These are phyloP conservation scores for Penicillium robsamsonii DNA, from an alignment of 495 filamentous ascomycete species.

Conservation along the genomic window DNA sequence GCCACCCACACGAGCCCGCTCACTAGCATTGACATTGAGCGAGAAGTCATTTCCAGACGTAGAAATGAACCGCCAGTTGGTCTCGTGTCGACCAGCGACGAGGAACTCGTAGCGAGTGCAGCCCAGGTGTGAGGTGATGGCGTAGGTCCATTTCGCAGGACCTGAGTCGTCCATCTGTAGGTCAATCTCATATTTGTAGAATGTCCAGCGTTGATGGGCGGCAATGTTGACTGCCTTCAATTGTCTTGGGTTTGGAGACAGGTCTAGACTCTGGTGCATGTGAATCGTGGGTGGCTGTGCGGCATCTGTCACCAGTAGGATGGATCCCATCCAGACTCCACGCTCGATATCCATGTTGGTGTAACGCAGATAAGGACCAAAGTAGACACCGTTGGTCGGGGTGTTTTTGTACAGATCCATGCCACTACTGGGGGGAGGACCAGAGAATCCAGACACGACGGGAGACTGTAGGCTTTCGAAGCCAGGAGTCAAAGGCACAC, in stretches of 20 bases:
- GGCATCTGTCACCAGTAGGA: slow-evolving; percentile 81
- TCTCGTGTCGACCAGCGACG: slow-evolving; percentile 87
- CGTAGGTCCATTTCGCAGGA: slow-evolving; percentile 94
- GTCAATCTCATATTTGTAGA: slow-evolving; percentile 94
- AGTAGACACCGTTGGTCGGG: slow-evolving; percentile 97
- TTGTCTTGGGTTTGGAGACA: slow-evolving; percentile 91
- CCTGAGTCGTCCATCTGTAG: slow-evolving; percentile 81
- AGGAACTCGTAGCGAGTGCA: slow-evolving; percentile 98
- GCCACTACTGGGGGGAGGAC: slow-evolving; percentile 81
- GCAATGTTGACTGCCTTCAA: slow-evolving; percentile 81
- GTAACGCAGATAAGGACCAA: slow-evolving; percentile 92
- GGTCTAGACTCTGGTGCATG: slow-evolving; percentile 84
- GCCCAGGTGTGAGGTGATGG: slow-evolving; percentile 92
- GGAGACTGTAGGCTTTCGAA: slow-evolving; percentile 73
- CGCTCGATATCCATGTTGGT: slow-evolving; percentile 95
- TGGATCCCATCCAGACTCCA: slow-evolving; percentile 83
- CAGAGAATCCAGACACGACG: slow-evolving; percentile 66
- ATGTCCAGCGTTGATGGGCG: slow-evolving; percentile 87
- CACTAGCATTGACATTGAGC: slow-evolving; percentile 77
- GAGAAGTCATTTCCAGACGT: slow-evolving; percentile 96
- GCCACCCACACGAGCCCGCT: slow-evolving; percentile 80
- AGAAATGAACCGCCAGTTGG: slow-evolving; percentile 94
- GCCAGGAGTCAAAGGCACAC: slow-evolving; percentile 69
- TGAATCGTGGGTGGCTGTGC: slow-evolving; percentile 97
- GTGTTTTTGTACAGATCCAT: slow-evolving; percentile 90